Percentiles rank a stretch among this genome's conserved stretches.
phyloP scores from a whole-genome alignment of 2,329 filamentous ascomycete species.

The Botrytis galanthina region DNA sequence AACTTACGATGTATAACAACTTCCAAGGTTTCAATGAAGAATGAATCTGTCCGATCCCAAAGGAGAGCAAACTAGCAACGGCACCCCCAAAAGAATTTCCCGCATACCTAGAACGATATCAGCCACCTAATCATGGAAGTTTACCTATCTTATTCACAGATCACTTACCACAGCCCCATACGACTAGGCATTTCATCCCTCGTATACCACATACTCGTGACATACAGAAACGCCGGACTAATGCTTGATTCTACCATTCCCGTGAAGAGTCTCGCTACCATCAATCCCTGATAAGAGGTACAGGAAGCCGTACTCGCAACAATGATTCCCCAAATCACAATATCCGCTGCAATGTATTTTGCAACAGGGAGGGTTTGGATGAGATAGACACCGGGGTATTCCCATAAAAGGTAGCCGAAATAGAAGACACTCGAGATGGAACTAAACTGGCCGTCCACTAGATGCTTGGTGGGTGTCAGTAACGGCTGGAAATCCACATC shows the following conservation, averaged over 20 bases:
- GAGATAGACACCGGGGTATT: conserved; percentile 40
- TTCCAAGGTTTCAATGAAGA: conserved; percentile 50
- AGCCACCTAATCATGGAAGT: too few relatives aligned
- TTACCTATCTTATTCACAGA: neutral
- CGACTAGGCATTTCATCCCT: conserved; percentile 56
- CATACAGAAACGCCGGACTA: conserved; percentile 53
- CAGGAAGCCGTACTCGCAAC: conserved; percentile 40
- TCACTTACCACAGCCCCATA: conserved; percentile 51
- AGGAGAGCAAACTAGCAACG: conserved; percentile 52
- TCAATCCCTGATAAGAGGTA: conserved; percentile 41
- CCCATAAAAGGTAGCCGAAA: conserved; percentile 34
- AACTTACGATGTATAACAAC: conserved; percentile 51
- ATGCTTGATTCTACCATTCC: conserved; percentile 50
- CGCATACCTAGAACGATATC: conserved; percentile 43
- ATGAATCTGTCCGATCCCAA: conserved; percentile 54
- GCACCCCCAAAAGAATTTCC: conserved; percentile 52
- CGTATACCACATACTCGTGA: conserved; percentile 46
- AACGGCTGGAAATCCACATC: neutral
- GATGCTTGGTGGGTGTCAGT: neutral
- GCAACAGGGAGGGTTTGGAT: conserved; percentile 40
- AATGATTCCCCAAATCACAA: conserved; percentile 37
- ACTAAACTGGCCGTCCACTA: conserved; percentile 12
- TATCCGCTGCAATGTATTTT: conserved; percentile 36
- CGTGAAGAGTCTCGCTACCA: conserved; percentile 44
- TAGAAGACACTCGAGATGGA: conserved; percentile 28